These are phyloP conservation scores for Acacia acuminata DNA, from an alignment of 306 rosid species.

Conservation along the genomic window DNA sequence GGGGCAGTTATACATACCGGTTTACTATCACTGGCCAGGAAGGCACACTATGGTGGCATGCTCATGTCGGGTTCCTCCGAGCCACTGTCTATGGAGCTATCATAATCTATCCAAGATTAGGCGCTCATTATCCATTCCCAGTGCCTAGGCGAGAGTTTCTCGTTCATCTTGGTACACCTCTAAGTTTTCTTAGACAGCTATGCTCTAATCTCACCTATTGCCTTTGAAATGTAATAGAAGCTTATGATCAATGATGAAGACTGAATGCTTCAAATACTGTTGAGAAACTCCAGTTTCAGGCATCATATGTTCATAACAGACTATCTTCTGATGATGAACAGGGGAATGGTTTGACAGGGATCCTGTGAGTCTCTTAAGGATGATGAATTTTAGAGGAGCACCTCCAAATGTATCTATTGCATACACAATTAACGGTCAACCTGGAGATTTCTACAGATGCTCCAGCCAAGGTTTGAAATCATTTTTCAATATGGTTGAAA, in stretches of 20 bases:
- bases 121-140: constrained; percentile 49
- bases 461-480: constrained; percentile 1
- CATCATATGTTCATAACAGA: not conserved
- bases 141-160: constrained; percentile 52
- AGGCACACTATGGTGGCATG: constrained; percentile 49
- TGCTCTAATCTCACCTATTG: not conserved
- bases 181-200: not conserved
- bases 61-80: constrained; percentile 69
- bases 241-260: not conserved
- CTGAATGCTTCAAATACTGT: not conserved
- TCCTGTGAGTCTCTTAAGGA: not conserved
- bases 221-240: not conserved
- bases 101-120: constrained; percentile 53
- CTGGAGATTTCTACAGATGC: constrained; percentile 16
- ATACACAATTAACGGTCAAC: constrained; percentile 12
- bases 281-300: not conserved
- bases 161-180: constrained; percentile 50
- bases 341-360: constrained; percentile 16
- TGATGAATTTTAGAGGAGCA: not conserved
- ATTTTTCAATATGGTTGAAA: not conserved
- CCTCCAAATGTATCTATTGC: constrained; percentile 14
- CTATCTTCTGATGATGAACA: not conserved
- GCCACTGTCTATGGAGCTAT: constrained; percentile 70
- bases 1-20: not conserved
- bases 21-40: constrained; percentile 1